Evolutionary conservation across 2,329 filamentous ascomycete genomes (phyloP), one percentile per base, ranked within the genome.

Genomic region (Cryphonectria carpinicola): DNA sequence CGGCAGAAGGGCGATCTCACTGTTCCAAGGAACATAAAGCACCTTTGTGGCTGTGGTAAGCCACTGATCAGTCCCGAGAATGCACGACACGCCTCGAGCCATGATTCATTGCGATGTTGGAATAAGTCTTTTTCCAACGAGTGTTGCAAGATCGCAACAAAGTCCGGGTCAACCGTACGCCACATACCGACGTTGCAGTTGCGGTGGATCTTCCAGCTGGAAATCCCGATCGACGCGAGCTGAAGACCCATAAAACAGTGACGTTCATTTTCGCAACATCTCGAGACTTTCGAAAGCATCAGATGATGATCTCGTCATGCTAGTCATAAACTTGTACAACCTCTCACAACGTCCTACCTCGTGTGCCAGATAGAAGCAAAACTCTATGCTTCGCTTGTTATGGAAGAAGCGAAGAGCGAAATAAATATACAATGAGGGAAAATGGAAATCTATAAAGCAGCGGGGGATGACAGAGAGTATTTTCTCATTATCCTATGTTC

Each of bases 291-390:
- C 41, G 54, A 65, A 7, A n/a, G 62, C 65, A 71, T 71, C 58
- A 63, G 66, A 35, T 65, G 66, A 71, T 68, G 32, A 63, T 68
- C 66, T 71, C 69, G 69, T 62, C 69, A 71, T 65, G 22, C 28
- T 52, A 61, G 62, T 39, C n/a, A 37, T 19, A 4, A 43, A 37
- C 32, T 22, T n/a, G 22, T 41, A 52, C 39, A 52, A 60, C 14
- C 10, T 14, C 25, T 62, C 28, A 3, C 61, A 19, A 49, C 19
- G 22, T 32, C 19, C 5, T 35, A 52, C 17, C 58, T 35, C 19
- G 28, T 19, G 35, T n/a, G 28, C 22, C 39, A n/a, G 17, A 8
- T 10, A 13, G 11, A 39, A 37, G 35, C 10, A 32, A 43, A n/a
- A n/a, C 52, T 60, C 58, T 39, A 37, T 1, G n/a, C n/a, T n/a